Percentiles rank a stretch among this genome's conserved stretches.
Evolutionary conservation across 306 rosid species (phyloP).

Genomic region (Fragaria ananassa): DNA sequence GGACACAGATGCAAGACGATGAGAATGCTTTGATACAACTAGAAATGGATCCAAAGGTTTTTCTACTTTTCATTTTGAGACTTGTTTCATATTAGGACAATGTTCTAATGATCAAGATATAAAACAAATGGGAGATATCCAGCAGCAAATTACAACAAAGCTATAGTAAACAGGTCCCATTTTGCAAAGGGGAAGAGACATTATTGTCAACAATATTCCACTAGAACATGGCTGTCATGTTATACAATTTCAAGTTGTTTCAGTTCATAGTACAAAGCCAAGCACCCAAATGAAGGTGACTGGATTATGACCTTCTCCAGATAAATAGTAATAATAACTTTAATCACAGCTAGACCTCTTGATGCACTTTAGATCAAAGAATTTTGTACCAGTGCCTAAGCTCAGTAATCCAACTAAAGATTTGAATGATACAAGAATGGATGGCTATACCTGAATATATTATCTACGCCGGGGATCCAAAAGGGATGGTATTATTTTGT

Average conservation of each 20-base stretch:
- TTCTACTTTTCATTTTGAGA: too few species aligned
- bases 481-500: slow-evolving; percentile 37
- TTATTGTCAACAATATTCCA: slow-evolving; percentile 14
- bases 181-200: slow-evolving; percentile 7
- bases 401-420: slow-evolving; percentile 37
- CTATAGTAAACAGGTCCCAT: not conserved
- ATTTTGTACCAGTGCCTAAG: slow-evolving; percentile 50
- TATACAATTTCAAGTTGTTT: slow-evolving; percentile 17
- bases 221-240: slow-evolving; percentile 14
- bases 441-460: slow-evolving; percentile 41
- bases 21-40: too few species aligned
- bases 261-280: slow-evolving; percentile 19
- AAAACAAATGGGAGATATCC: too few species aligned
- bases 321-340: slow-evolving; percentile 23
- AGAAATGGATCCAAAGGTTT: too few species aligned
- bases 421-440: slow-evolving; percentile 21
- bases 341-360: slow-evolving; percentile 32
- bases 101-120: too few species aligned
- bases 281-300: slow-evolving; percentile 32
- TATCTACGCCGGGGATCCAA: slow-evolving; percentile 33
- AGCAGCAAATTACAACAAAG: not conserved
- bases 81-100: too few species aligned
- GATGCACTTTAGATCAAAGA: slow-evolving; percentile 49
- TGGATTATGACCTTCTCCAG: slow-evolving; percentile 27
- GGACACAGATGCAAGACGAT: too few species aligned